A percentile compares a stretch with the other conserved stretches of the same genome.
Conservation (phyloP, 129 eudicot genomes). For the Sambucus nigra region DNA sequence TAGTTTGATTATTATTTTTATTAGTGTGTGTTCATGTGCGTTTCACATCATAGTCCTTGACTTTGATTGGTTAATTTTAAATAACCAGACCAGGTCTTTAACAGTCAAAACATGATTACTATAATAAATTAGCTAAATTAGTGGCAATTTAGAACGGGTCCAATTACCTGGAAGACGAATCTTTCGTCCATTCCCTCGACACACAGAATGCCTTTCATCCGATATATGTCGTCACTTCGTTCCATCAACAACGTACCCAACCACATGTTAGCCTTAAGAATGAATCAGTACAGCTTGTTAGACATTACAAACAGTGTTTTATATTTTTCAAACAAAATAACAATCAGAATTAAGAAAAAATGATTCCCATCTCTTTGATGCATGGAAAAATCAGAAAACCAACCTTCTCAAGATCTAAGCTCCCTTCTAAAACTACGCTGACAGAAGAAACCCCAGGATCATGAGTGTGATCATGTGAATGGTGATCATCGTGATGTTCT, state of each 20-base stretch:
- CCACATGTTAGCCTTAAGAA: constrained; percentile 88
- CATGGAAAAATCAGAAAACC: constrained; percentile 8
- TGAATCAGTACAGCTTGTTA: neutral
- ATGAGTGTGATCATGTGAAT: constrained; percentile 75
- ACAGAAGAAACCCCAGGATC: constrained; percentile 94
- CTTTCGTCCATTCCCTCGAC: constrained; percentile 89
- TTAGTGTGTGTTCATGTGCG: too few species aligned
- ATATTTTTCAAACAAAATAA: neutral
- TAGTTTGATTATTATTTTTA: too few species aligned
- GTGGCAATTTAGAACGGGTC: neutral
- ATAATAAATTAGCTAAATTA: neutral
- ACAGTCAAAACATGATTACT: neutral
- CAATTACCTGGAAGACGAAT: constrained; percentile 91
- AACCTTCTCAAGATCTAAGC: constrained; percentile 85
- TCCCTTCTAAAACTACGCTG: constrained; percentile 91
- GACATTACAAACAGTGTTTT: neutral
- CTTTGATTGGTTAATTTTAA: too few species aligned
- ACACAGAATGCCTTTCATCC: constrained; percentile 94
- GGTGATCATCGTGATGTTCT: constrained; percentile 77
- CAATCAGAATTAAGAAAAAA: neutral
- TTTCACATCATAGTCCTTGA: too few species aligned
- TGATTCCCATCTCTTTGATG: neutral
- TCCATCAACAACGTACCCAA: constrained; percentile 75
- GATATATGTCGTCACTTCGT: constrained; percentile 86
- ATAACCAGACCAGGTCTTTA: neutral